These are phyloP conservation scores for Aaosphaeria arxii DNA, from an alignment of 2,329 filamentous ascomycete genomes.

Conservation along the genomic window DNA sequence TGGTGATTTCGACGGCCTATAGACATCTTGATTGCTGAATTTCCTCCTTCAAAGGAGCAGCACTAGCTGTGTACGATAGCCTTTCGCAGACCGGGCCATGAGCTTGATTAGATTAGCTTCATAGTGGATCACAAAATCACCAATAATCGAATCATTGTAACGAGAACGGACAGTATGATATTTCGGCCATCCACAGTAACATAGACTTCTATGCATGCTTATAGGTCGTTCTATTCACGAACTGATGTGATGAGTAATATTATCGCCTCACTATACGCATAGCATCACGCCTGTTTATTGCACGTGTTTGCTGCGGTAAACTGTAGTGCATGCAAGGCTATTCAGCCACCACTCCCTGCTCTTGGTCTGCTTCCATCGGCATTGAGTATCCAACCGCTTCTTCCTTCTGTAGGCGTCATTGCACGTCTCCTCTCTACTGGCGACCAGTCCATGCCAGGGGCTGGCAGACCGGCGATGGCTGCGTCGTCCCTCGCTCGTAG, in stretches of 20 bases:
- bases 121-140: background rate
- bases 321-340: background rate
- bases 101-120: too few relatives aligned
- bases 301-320: too few relatives aligned
- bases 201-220: too few relatives aligned
- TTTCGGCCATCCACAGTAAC: too few relatives aligned
- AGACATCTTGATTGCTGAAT: background rate
- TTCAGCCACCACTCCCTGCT: constrained; percentile 33
- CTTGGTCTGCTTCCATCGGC: constrained; percentile 26
- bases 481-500: constrained; percentile 33
- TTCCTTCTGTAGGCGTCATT: constrained; percentile 38
- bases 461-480: constrained; percentile 24
- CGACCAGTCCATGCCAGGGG: constrained; percentile 37
- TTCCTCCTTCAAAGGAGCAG: too few relatives aligned
- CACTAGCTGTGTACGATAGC: constrained; percentile 12
- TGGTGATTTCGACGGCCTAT: constrained; percentile 95
- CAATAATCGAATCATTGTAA: too few relatives aligned
- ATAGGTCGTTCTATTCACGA: too few relatives aligned
- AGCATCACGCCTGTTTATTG: too few relatives aligned
- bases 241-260: too few relatives aligned
- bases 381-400: constrained; percentile 21
- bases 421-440: constrained; percentile 36
- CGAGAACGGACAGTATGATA: too few relatives aligned
- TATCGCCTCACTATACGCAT: too few relatives aligned
- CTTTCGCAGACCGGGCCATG: too few relatives aligned